Evolutionary conservation across 148 eudicot genomes (phyloP), one percentile per base, ranked within the genome.

Genomic region (Cornus suecica): DNA sequence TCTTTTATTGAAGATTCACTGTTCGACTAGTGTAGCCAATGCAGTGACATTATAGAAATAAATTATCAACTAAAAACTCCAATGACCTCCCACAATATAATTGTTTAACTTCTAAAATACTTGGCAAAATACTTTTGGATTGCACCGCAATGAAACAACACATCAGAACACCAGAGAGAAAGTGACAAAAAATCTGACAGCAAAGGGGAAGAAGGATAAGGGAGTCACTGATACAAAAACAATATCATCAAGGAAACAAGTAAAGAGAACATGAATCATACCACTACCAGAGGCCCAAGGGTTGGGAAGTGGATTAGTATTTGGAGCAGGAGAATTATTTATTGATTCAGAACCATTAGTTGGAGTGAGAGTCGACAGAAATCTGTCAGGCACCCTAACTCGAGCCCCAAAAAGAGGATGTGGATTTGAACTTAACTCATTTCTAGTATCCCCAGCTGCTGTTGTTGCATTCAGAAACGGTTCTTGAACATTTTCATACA

Each of bases 281-380:
- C 87, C 78, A 27, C 76, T 74, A 66, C 66, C 80, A 69, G 82
- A 76, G 66, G 80, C 82, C 87, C 84, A 84, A 8, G 87, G 87
- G 66, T 84, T 84, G 25, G 87, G 87, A 65, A 84, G 87, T 58
- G 87, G 87, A 74, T 78, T 84, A 23, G 85, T 69, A 74, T 84
- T 84, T n/a, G 87, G 87, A 76, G 80, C 84, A 76, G 87, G 76
- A 79, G 87, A 73, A 66, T 72, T 73, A 26, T 80, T 42, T 23
- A 42, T 29, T 26, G 81, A 23, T 34, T 79, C 82, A 61, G 82
- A 74, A 68, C 45, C 76, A 62, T 77, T 37, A 29, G 54, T 48
- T 52, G 78, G 22, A 74, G 77, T 74, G n/a, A 63, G 45, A 66
- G 65, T 67, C 4, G 56, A 76, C 54, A 31, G 72, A 45, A 58